These are phyloP conservation scores for Diutina rugosa DNA, from an alignment of 1,139 yeast genomes.

Conservation along the genomic window DNA sequence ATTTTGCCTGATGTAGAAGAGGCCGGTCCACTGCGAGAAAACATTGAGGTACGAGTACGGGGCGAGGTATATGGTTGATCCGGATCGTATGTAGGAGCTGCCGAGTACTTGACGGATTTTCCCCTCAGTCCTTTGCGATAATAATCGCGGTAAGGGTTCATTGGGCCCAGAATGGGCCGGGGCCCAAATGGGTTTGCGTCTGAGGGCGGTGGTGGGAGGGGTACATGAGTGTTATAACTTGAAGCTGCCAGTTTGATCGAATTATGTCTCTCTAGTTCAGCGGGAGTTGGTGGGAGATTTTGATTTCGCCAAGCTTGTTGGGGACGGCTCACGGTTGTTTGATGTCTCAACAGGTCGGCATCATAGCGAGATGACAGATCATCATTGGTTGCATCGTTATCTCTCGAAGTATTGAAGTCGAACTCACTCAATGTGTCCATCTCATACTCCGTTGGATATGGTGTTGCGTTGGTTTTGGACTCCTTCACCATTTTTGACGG, in stretches of 20 bases:
- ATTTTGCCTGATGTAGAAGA: neutral
- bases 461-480: neutral
- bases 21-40: neutral
- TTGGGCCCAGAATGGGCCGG: neutral
- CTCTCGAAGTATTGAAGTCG: neutral
- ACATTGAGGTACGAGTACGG: neutral
- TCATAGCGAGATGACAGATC: neutral
- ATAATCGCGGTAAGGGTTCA: neutral
- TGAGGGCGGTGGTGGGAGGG: neutral
- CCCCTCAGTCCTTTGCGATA: neutral
- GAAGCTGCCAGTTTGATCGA: neutral
- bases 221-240: neutral
- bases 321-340: neutral
- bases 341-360: neutral
- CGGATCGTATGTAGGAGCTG: neutral
- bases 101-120: neutral
- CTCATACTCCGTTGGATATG: neutral
- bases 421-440: constrained; percentile 1
- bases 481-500: neutral
- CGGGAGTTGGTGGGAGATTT: neutral
- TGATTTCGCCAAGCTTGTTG: neutral
- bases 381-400: neutral
- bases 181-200: neutral
- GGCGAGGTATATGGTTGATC: neutral
- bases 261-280: neutral